Conservation (phyloP, 2,329 filamentous ascomycete genomes). For the Orbilia brochopaga region DNA sequence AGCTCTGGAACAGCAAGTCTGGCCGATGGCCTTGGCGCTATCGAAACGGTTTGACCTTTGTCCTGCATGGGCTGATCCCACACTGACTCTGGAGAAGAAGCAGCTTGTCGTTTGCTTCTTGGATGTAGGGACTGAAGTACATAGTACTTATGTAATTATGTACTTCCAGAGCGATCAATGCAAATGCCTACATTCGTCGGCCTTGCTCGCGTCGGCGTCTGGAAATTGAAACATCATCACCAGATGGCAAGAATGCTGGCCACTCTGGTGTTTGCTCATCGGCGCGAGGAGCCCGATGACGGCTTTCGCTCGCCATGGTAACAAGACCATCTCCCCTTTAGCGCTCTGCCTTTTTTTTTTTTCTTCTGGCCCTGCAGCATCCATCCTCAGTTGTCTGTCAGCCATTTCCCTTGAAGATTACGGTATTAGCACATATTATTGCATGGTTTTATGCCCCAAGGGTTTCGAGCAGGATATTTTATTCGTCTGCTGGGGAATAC, state of each 20-base stretch:
- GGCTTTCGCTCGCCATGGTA: constrained; percentile 37
- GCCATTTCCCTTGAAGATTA: not conserved
- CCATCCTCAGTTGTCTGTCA: not conserved
- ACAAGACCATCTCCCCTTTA: constrained; percentile 49
- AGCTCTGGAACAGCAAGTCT: not conserved
- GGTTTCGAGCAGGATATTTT: not conserved
- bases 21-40: not conserved
- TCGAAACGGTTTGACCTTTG: constrained; percentile 1
- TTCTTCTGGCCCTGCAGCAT: constrained; percentile 8
- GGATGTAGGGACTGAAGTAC: no score
- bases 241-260: constrained; percentile 7
- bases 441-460: not conserved
- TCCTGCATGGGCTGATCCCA: not conserved
- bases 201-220: constrained; percentile 4
- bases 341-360: constrained; percentile 35
- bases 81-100: not conserved
- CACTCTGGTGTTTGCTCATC: not conserved
- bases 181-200: not conserved
- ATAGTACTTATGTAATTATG: no score
- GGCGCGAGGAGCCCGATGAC: not conserved
- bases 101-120: not conserved
- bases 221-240: constrained; percentile 5
- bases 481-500: constrained; percentile 1
- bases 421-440: not conserved
- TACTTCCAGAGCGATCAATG: not conserved